Conservation (phyloP, 805 yeast species). For the Priceomyces medius region DNA sequence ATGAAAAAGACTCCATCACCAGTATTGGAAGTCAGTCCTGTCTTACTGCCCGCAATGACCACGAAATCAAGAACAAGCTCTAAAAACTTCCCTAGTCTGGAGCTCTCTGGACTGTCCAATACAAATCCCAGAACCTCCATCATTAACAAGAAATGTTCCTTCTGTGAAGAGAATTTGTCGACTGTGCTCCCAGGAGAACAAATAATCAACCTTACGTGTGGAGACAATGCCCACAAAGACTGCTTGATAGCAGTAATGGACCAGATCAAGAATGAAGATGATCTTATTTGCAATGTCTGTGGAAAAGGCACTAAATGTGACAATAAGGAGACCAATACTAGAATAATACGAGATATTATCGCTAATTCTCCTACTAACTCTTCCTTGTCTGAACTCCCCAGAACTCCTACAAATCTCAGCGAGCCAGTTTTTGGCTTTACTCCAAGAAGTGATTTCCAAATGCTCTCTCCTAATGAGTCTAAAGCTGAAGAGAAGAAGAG, state of each 20-base stretch:
- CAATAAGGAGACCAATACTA: slow-evolving; percentile 10
- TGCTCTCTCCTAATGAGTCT: not conserved
- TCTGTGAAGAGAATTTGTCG: slow-evolving; percentile 17
- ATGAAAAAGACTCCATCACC: not conserved
- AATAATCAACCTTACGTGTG: slow-evolving; percentile 19
- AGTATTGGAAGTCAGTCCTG: not conserved
- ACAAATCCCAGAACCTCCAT: slow-evolving; percentile 1
- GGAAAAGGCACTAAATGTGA: slow-evolving; percentile 12
- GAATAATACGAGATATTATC: slow-evolving; percentile 1
- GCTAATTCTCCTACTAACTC: not conserved
- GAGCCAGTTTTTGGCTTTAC: not conserved
- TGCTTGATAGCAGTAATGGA: slow-evolving; percentile 19
- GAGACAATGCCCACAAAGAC: slow-evolving; percentile 25
- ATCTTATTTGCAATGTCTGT: slow-evolving; percentile 16
- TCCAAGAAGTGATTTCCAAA: slow-evolving; percentile 1
- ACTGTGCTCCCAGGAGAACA: slow-evolving; percentile 16
- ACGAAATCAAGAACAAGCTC: not conserved
- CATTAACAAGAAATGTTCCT: slow-evolving; percentile 13
- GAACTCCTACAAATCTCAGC: not conserved
- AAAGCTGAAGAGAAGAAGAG: slow-evolving; percentile 2
- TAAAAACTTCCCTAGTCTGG: not conserved
- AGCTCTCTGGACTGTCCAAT: not conserved
- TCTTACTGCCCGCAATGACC: not conserved
- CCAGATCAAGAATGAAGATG: slow-evolving; percentile 8
- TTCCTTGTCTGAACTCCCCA: not conserved